phyloP scores from a whole-genome alignment of 768 basidiomycete genomes.

The Mycena chlorophos region DNA sequence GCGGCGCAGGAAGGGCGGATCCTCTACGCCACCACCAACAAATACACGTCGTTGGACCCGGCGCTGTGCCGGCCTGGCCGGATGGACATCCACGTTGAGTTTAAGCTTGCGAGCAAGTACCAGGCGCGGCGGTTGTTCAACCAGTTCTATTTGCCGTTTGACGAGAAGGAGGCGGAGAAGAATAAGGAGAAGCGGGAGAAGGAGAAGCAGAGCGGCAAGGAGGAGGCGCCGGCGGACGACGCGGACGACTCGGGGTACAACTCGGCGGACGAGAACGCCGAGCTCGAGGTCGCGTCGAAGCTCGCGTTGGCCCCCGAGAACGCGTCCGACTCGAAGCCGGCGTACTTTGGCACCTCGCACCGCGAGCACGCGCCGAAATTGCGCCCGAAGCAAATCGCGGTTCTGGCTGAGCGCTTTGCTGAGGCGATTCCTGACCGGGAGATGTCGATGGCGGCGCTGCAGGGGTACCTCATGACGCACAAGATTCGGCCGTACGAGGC shows the following conservation, averaged over 20 bases:
- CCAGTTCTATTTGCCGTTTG: slow-evolving; percentile 61
- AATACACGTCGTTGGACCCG: slow-evolving; percentile 66
- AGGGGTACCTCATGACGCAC: slow-evolving; percentile 30
- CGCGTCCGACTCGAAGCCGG: slow-evolving; percentile 11
- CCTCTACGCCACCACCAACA: slow-evolving; percentile 78
- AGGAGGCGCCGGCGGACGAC: slow-evolving; percentile 25
- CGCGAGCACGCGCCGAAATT: slow-evolving; percentile 41
- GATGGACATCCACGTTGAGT: slow-evolving; percentile 79
- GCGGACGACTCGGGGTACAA: slow-evolving; percentile 23
- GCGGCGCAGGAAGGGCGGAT: slow-evolving; percentile 82
- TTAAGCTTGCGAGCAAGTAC: slow-evolving; percentile 68
- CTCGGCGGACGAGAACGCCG: slow-evolving; percentile 25
- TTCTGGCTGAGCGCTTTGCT: slow-evolving; percentile 59
- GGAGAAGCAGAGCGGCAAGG: slow-evolving; percentile 12
- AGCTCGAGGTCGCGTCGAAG: slow-evolving; percentile 25
- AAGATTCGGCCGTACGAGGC: slow-evolving; percentile 28
- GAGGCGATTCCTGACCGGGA: slow-evolving; percentile 49
- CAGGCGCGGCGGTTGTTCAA: slow-evolving; percentile 68
- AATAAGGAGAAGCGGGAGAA: slow-evolving; percentile 22
- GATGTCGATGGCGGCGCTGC: slow-evolving; percentile 49
- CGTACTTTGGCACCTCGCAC: slow-evolving; percentile 32
- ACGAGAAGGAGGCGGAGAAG: slow-evolving; percentile 29
- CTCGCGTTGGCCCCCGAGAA: slow-evolving; percentile 5
- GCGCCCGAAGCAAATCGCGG: slow-evolving; percentile 36
- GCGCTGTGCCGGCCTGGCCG: slow-evolving; percentile 78